Evolutionary conservation across 2,329 filamentous ascomycete species (phyloP).

Genomic region (Talaromyces albobiverticillius): DNA sequence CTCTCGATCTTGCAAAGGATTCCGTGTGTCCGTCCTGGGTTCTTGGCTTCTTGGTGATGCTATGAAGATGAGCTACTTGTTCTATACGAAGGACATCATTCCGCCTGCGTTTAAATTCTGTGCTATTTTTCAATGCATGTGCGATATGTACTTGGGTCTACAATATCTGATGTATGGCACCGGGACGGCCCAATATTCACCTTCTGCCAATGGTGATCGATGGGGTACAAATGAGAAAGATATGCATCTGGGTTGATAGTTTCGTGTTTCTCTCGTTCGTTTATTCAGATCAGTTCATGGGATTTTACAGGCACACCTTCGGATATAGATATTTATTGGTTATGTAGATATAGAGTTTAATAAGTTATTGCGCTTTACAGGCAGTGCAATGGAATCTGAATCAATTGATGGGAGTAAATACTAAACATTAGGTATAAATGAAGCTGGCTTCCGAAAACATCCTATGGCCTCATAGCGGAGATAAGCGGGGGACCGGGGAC

Average conservation of each 20-base stretch:
- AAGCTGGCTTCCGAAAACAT: neutral
- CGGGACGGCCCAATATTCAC: slow-evolving; percentile 23
- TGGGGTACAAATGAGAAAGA: slow-evolving; percentile 35
- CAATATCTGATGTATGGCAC: slow-evolving; percentile 49
- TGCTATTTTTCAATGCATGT: slow-evolving; percentile 48
- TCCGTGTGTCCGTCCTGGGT: slow-evolving; percentile 46
- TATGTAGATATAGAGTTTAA: neutral
- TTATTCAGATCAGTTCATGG: slow-evolving; percentile 21
- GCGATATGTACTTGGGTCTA: slow-evolving; percentile 46
- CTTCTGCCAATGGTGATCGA: slow-evolving; percentile 23
- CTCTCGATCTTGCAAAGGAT: slow-evolving; percentile 48
- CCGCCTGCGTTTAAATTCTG: slow-evolving; percentile 50
- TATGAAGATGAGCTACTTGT: slow-evolving; percentile 53
- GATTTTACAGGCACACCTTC: neutral
- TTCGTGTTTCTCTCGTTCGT: slow-evolving; percentile 6
- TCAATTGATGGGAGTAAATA: neutral
- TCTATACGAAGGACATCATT: slow-evolving; percentile 41
- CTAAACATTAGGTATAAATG: neutral
- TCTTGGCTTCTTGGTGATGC: slow-evolving; percentile 50
- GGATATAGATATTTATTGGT: slow-evolving; percentile 10
- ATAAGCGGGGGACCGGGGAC: neutral
- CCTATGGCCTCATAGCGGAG: neutral
- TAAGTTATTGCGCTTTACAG: neutral
- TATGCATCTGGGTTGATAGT: slow-evolving; percentile 34
- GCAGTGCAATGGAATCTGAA: neutral